phyloP scores from a whole-genome alignment of 495 filamentous ascomycete genomes.

The Talaromyces thailandensis region DNA sequence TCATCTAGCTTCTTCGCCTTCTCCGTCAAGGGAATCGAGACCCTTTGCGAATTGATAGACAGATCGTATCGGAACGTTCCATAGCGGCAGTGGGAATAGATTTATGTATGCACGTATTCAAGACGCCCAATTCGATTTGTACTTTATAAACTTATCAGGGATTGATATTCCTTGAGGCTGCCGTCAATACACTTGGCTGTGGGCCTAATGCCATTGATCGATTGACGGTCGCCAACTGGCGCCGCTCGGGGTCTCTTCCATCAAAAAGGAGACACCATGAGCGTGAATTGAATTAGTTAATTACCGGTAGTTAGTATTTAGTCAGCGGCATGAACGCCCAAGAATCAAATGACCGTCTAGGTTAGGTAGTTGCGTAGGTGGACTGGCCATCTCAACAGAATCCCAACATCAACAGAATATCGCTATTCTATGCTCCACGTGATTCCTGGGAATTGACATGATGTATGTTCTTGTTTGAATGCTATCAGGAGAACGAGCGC shows the following conservation, averaged over 20 bases:
- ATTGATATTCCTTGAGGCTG: background rate
- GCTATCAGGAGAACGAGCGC: too few relatives aligned
- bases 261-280: background rate
- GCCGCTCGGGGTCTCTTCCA: background rate
- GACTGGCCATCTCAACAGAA: background rate
- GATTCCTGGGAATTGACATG: too few relatives aligned
- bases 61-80: background rate
- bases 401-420: background rate
- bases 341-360: background rate
- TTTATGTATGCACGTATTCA: background rate
- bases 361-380: background rate
- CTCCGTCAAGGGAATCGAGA: background rate
- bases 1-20: background rate
- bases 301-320: too few relatives aligned
- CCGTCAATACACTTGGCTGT: background rate
- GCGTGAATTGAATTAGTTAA: background rate
- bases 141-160: background rate
- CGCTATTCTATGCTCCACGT: too few relatives aligned
- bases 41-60: background rate
- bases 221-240: background rate
- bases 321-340: background rate
- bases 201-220: background rate
- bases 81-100: background rate
- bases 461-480: too few relatives aligned
- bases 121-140: background rate